Evolutionary conservation across 177 flowering plant genomes (phyloP).

Genomic region (Vitis hybrid): DNA sequence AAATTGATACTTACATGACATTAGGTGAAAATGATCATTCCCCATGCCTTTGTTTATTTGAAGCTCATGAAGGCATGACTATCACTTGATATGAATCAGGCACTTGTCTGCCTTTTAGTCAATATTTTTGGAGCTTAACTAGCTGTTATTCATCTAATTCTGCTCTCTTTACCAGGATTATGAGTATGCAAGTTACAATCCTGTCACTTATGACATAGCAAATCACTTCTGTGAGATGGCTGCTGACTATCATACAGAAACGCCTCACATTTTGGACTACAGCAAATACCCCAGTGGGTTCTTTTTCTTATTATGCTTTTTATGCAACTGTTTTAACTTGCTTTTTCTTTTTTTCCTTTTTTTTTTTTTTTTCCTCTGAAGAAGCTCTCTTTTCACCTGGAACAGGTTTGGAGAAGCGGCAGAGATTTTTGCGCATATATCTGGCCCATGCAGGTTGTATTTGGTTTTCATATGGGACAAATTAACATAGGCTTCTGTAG

Average conservation of each 20-base stretch:
- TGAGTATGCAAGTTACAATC: constrained; percentile 88
- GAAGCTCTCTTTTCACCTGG: not conserved
- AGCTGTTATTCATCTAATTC: not conserved
- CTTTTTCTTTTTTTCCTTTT: not conserved
- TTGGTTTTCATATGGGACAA: not conserved
- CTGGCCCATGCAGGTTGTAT: constrained; percentile 33
- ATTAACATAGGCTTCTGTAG: not conserved
- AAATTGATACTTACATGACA: too few species aligned
- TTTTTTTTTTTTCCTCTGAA: constrained; percentile 1
- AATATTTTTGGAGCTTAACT: not conserved
- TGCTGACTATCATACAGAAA: constrained; percentile 85
- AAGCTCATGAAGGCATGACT: too few species aligned
- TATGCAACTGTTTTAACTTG: not conserved
- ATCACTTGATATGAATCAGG: too few species aligned
- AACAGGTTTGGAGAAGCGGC: constrained; percentile 47
- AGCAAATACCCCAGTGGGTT: constrained; percentile 73
- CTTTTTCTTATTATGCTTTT: too few species aligned
- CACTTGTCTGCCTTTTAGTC: not conserved
- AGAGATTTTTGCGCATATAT: constrained; percentile 39
- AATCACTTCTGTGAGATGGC: constrained; percentile 99
- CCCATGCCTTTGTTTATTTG: too few species aligned
- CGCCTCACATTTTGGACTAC: constrained; percentile 82
- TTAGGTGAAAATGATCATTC: too few species aligned
- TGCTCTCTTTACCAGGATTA: constrained; percentile 57
- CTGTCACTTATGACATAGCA: constrained; percentile 82